These are phyloP conservation scores for Babesia microti DNA, from an alignment of 169 alveolate species.

Conservation along the genomic window DNA sequence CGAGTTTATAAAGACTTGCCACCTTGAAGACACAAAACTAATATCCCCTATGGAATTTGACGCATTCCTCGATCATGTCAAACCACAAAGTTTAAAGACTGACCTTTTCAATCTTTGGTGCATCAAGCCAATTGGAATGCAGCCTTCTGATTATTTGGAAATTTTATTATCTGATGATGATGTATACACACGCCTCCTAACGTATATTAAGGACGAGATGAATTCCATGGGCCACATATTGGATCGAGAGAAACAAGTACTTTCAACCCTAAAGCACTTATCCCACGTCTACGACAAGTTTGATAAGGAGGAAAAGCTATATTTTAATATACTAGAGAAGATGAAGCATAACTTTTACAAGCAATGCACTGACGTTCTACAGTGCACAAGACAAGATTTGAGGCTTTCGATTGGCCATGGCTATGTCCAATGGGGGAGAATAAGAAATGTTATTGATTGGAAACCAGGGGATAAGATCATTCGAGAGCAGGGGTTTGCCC, in stretches of 20 bases:
- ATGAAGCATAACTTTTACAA: conserved; percentile 33
- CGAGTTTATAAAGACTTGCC: conserved; percentile 5
- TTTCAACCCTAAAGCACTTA: conserved; percentile 18
- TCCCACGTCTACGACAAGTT: conserved; percentile 18
- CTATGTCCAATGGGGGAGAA: conserved; percentile 34
- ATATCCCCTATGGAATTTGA: conserved; percentile 6
- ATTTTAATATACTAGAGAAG: conserved; percentile 13
- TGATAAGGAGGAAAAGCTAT: conserved; percentile 24
- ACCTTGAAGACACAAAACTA: conserved; percentile 12
- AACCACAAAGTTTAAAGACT: conserved; percentile 21
- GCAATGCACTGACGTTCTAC: conserved; percentile 36
- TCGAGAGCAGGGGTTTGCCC: conserved; percentile 38
- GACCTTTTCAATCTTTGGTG: conserved; percentile 22
- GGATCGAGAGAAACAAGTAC: conserved; percentile 31
- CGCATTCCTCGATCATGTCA: conserved; percentile 11
- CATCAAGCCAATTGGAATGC: conserved; percentile 39
- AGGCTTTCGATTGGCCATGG: conserved; percentile 35
- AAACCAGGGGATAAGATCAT: conserved; percentile 30
- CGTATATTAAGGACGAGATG: conserved; percentile 21
- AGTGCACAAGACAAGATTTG: conserved; percentile 40
- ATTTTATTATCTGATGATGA: conserved; percentile 1
- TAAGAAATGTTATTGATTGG: conserved; percentile 33
- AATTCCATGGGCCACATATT: conserved; percentile 43
- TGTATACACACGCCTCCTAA: conserved; percentile 5
- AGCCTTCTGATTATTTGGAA: conserved; percentile 16